Evolutionary conservation across 2,329 filamentous ascomycete species (phyloP), one percentile per base, ranked within the genome.

Genomic region (Fusarium nisikadoi): DNA sequence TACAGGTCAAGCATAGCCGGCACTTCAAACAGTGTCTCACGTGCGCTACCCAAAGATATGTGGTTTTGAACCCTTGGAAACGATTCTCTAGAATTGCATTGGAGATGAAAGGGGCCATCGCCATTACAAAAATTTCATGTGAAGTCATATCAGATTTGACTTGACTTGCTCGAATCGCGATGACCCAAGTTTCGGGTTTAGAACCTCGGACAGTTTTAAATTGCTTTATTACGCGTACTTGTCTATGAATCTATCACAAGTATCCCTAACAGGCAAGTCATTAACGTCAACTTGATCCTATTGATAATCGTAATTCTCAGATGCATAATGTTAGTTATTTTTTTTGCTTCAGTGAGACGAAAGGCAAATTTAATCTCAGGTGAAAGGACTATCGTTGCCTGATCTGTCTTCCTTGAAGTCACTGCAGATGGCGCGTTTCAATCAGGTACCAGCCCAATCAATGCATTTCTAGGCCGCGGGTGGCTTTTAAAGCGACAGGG

Each of bases 361-460:
- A 35, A 9, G 20, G 42, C 42, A 27, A 27, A 33, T 54, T 41
- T 41, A 19, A 58, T 29, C n/a, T 47, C 54, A 67, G 60, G 54
- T 60, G 27, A 45, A 56, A 39, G 43, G 13, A 53, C 50, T 49
- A 45, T 43, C 38, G 55, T 38, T 65, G 23, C 36, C 50, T 29
- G 56, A 61, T 59, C 41, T 60, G 45, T 33, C 55, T 64, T 57
- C 64, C 70, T 62, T 64, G 60, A 57, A 59, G 57, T 58, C 60
- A 70, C 63, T 73, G 58, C 62, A 53, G 69, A 67, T 72, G 45
- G 59, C 41, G 68, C 42, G 75, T 76, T 76, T 76, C 75, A 76
- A 56, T 60, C 67, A 75, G 70, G 69, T 58, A 76, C 75, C 29
- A 50, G 58, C 43, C 70, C 73, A 74, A 75, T 76, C 72, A 76